Evolutionary conservation across 352 stramenopile genomes (phyloP), one percentile per base, ranked within the genome.

Genomic region (Globisporangium carolinianum): DNA sequence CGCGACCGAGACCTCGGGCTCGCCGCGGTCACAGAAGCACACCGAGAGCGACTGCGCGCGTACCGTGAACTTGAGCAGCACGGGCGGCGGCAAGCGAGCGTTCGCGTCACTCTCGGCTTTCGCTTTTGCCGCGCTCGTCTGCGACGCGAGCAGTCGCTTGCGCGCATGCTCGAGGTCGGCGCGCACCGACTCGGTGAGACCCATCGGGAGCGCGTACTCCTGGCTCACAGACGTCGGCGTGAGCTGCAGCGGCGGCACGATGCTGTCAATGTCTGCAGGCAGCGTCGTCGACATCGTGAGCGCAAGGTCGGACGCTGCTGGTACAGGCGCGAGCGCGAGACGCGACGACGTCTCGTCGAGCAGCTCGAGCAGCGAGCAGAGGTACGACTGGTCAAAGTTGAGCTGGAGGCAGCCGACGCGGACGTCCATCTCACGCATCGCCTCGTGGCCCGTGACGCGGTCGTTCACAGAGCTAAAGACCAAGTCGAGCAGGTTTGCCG

Each of bases 301-400:
- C 9, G 63, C 37, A 51, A 47, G 53, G 52, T 55, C 57, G 24
- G 24, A 32, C 52, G 60, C 64, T 9, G 58, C 53, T 37, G 70
- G 53, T 53, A 41, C 52, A 50, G 70, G 58, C 47, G 69, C 60
- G 14, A 71, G 11, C 7, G 70, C 60, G 47, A 85, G 66, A 51
- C 85, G 83, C 1, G 71, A 75, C 47, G 67, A 72, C 48, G 83
- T 83, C 59, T 91, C 72, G 62, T 90, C 79, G 54, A 91, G 76
- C 7, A 94, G 43, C 51, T 91, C 76, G 3, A 94, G 32, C 55
- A 94, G 60, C 51, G 81, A 90, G 50, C 79, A 88, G 7, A 94
- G 67, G 45, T 93, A 93, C 17, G 82, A 80, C 56, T 95, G 86
- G 47, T 95, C 83, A 62, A 94, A 91, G 47, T 89, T 80, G 17